Evolutionary conservation across 2,329 filamentous ascomycete genomes (phyloP).

Genomic region (Aspergillus luchuensis): DNA sequence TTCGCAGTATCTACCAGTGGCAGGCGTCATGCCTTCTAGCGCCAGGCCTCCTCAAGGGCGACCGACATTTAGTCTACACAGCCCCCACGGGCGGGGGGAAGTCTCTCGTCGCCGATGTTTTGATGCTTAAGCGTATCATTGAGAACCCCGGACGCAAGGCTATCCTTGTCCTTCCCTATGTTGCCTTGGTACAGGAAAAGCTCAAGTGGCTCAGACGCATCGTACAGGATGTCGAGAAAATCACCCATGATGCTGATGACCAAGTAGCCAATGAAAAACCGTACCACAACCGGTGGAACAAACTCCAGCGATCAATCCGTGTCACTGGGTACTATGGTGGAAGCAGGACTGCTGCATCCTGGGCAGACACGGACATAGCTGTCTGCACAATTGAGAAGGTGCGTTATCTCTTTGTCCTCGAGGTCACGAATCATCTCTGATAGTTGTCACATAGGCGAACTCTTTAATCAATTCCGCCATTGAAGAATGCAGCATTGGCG

Average conservation of each 20-base stretch:
- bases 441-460: conserved; percentile 60
- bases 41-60: conserved; percentile 65
- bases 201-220: conserved; percentile 70
- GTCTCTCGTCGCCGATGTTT: conserved; percentile 70
- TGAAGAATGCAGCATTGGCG: conserved; percentile 67
- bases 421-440: conserved; percentile 8
- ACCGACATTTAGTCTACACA: conserved; percentile 74
- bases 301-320: conserved; percentile 61
- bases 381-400: conserved; percentile 79
- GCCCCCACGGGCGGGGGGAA: conserved; percentile 79
- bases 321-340: conserved; percentile 76
- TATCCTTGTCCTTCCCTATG: conserved; percentile 73
- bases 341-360: conserved; percentile 65
- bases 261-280: conserved; percentile 37
- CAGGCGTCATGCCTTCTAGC: conserved; percentile 73
- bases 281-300: conserved; percentile 56
- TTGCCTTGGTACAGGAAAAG: conserved; percentile 79
- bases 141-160: conserved; percentile 66
- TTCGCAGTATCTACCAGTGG: conserved; percentile 75
- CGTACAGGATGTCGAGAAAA: conserved; percentile 60
- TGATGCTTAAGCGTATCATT: conserved; percentile 73
- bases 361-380: conserved; percentile 75
- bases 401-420: background rate
- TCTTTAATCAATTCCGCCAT: conserved; percentile 72
- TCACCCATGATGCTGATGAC: conserved; percentile 36